These are phyloP conservation scores for Arachnomyces sp. DNA, from an alignment of 2,329 filamentous ascomycete species.

Conservation along the genomic window DNA sequence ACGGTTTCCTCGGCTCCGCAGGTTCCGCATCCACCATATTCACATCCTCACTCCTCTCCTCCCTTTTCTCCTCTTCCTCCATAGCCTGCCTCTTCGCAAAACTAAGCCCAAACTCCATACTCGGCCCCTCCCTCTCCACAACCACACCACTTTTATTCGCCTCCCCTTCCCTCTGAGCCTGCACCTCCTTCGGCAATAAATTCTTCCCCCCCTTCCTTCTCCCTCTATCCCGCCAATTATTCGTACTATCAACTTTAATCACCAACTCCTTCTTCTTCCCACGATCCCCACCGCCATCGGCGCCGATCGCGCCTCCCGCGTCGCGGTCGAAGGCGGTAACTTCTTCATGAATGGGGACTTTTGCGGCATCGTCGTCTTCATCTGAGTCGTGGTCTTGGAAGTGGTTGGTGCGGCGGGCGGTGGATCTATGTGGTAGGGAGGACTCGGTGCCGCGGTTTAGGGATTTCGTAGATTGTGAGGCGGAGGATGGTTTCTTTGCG, in stretches of 20 bases:
- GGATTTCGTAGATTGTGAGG: conserved; percentile 19
- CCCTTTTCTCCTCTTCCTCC: conserved; percentile 16
- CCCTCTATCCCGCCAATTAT: conserved; percentile 57
- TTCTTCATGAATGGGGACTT: conserved; percentile 31
- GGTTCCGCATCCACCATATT: conserved; percentile 6
- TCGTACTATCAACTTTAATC: conserved; percentile 70
- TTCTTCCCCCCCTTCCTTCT: conserved; percentile 53
- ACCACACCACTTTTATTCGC: conserved; percentile 28
- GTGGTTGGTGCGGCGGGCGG: conserved; percentile 22
- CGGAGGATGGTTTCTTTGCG: conserved; percentile 28
- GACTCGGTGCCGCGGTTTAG: conserved; percentile 11
- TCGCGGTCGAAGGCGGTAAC: conserved; percentile 49
- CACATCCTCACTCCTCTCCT: conserved; percentile 23
- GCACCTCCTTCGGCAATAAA: conserved; percentile 51
- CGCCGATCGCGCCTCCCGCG: conserved; percentile 31
- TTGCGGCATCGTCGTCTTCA: conserved; percentile 35
- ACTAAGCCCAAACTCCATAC: conserved; percentile 49
- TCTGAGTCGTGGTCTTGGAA: conserved; percentile 53
- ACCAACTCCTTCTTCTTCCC: conserved; percentile 56
- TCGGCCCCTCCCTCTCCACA: conserved; percentile 45
- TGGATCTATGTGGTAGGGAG: conserved; percentile 24
- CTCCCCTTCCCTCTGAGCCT: conserved; percentile 39
- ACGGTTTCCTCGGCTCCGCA: conserved; percentile 23
- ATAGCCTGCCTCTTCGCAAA: conserved; percentile 30
- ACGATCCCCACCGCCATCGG: conserved; percentile 30